phyloP scores from a whole-genome alignment of 2,329 filamentous ascomycete genomes.

The Aspergillus persii region DNA sequence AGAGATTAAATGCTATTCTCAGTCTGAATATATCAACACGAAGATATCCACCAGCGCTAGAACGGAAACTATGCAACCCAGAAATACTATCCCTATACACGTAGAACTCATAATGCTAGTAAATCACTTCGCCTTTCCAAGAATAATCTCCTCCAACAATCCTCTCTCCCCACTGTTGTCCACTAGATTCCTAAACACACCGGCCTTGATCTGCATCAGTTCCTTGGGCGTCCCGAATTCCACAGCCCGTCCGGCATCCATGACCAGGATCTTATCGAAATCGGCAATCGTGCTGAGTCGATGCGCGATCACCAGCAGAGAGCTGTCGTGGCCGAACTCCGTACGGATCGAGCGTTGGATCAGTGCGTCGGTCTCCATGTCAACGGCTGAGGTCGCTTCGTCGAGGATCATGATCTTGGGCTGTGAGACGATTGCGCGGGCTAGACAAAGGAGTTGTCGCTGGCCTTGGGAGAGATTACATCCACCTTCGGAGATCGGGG shows the following conservation, averaged over 20 bases:
- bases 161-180: constrained; percentile 33
- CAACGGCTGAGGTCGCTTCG: constrained; percentile 75
- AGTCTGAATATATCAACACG: neutral
- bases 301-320: constrained; percentile 63
- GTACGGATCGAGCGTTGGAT: constrained; percentile 72
- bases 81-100: neutral
- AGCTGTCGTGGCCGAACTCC: constrained; percentile 60
- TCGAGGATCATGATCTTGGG: constrained; percentile 78
- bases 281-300: constrained; percentile 63
- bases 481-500: constrained; percentile 67
- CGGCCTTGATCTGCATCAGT: constrained; percentile 53
- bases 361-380: constrained; percentile 71
- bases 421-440: constrained; percentile 58
- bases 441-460: constrained; percentile 27
- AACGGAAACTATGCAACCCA: neutral
- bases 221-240: constrained; percentile 66
- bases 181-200: constrained; percentile 60
- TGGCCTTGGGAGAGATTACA: constrained; percentile 53
- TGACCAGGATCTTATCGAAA: constrained; percentile 71
- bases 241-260: constrained; percentile 64
- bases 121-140: constrained; percentile 3
- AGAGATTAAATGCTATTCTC: neutral
- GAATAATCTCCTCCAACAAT: constrained; percentile 18
- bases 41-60: neutral
- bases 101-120: neutral